Evolutionary conservation across 768 basidiomycete species (phyloP), one percentile per base, ranked within the genome.

Genomic region (Mycena capillaripes): DNA sequence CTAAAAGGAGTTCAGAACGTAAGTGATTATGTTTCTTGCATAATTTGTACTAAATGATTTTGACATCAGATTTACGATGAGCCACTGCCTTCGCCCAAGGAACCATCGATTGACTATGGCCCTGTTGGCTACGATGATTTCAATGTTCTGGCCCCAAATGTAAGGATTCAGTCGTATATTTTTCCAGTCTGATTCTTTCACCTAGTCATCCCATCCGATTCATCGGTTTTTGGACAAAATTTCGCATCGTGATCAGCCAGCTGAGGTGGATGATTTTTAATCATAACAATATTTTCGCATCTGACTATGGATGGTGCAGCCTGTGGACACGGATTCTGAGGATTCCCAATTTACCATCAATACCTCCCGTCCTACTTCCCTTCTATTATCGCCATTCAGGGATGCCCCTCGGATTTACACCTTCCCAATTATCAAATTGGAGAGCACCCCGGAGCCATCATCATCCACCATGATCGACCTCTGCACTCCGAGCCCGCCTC

Each of bases 121-220:
- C 65, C 65, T 4, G 38, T 66, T 17, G 65, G 65, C n/a, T 66
- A 66, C 42, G 57, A 57, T 25, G 55, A 66, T 34, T 66, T 56
- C 40, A 66, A 66, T 66, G 40, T 66, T 14, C 27, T 56, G 32
- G 55, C 53, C 27, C 65, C 65, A 23, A 66, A 55, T 19, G 65
- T 66, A 19, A 6, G 62, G 29, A 27, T 52, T 36, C 12, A 12
- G 7, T 36, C 34, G 6, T 36, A 36, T 12, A 36, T 12, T 36
- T 36, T 12, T 6, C 7, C 12, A 36, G 6, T 36, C 34, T 36
- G 12, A 36, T 36, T 12, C 34, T 46, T 44, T 62, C 46, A 40
- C 2, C 6, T 62, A 64, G 62, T 8, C 19, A 19, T 53, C 40
- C 10, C 62, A 64, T 40, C 62, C 62, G 3, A 64, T 64, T 23